Conservation (phyloP, 208 protist genomes). For the Leishmania guyanensis region DNA sequence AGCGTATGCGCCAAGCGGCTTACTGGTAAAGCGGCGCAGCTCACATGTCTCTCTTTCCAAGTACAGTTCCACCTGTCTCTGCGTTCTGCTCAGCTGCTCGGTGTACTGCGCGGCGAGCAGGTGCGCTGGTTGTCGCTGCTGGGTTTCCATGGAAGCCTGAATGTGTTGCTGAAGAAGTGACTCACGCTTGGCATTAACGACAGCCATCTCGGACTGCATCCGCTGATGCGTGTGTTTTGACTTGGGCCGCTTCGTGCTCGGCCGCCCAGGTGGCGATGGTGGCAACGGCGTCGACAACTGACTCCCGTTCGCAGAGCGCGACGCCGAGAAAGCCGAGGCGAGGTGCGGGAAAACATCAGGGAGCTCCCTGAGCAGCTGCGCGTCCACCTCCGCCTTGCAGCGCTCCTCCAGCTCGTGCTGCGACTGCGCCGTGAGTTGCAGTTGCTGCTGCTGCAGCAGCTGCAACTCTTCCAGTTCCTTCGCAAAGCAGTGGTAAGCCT, state of each 20-base stretch:
- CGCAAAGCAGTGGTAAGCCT: conserved; percentile 52
- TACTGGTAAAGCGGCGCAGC: conserved; percentile 57
- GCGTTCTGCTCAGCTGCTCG: conserved; percentile 38
- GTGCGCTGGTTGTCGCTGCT: conserved; percentile 47
- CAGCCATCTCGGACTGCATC: conserved; percentile 26
- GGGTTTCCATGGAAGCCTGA: conserved; percentile 29
- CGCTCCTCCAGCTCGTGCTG: conserved; percentile 35
- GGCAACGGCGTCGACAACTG: neutral
- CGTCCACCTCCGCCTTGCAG: conserved; percentile 41
- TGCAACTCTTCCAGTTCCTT: conserved; percentile 66
- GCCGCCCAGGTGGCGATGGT: neutral
- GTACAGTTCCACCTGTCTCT: conserved; percentile 34
- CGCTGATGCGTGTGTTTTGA: conserved; percentile 27
- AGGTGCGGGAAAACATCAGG: conserved; percentile 24
- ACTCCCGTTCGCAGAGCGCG: neutral
- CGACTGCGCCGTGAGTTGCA: conserved; percentile 22
- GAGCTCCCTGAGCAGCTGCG: conserved; percentile 27
- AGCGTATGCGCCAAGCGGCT: conserved; percentile 56
- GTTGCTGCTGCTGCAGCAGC: conserved; percentile 45
- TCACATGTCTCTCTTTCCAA: conserved; percentile 43
- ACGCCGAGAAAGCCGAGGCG: neutral
- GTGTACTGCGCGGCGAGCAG: conserved; percentile 34
- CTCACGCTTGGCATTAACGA: conserved; percentile 36
- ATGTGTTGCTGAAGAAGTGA: conserved; percentile 44
- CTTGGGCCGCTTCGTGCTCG: conserved; percentile 19